Conservation (phyloP, 768 basidiomycete genomes). For the Amanita rimosa region DNA sequence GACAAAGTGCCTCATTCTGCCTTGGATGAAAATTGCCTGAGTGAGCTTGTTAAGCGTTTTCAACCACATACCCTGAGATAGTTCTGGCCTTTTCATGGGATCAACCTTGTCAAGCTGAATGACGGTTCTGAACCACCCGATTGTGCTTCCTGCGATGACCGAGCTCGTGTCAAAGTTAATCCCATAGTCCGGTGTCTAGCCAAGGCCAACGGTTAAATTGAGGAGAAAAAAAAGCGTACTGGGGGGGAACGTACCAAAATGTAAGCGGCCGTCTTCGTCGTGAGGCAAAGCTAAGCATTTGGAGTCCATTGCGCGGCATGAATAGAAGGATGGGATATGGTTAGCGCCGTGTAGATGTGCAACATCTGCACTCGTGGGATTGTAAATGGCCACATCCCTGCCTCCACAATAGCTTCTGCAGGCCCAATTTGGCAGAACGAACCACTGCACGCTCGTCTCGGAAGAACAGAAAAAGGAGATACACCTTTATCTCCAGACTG, state of each 20-base stretch:
- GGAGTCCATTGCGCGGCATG: conserved; percentile 61
- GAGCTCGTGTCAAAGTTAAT: conserved; percentile 53
- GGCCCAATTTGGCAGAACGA: too few species aligned
- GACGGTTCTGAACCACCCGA: conserved; percentile 68
- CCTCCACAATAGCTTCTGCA: too few species aligned
- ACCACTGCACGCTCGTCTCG: too few species aligned
- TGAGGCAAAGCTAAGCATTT: conserved; percentile 60
- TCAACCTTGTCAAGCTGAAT: conserved; percentile 44
- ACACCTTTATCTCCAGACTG: too few species aligned
- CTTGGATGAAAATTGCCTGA: neutral
- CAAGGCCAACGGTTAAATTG: too few species aligned
- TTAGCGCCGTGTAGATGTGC: conserved; percentile 39
- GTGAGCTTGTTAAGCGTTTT: too few species aligned
- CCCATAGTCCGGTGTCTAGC: conserved; percentile 68
- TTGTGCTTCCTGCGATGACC: conserved; percentile 26
- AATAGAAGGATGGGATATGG: conserved; percentile 43
- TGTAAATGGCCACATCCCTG: too few species aligned
- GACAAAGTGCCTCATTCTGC: conserved; percentile 59
- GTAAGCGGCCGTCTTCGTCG: conserved; percentile 56
- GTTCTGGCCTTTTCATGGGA: conserved; percentile 33
- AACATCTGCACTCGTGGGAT: too few species aligned
- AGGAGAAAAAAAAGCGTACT: neutral
- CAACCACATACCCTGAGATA: conserved; percentile 30
- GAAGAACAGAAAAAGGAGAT: too few species aligned
- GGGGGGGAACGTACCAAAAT: conserved; percentile 41